Base-by-base conservation (phyloP, 2,329 filamentous ascomycete species). In the Chaetomiaceae sp. region DNA sequence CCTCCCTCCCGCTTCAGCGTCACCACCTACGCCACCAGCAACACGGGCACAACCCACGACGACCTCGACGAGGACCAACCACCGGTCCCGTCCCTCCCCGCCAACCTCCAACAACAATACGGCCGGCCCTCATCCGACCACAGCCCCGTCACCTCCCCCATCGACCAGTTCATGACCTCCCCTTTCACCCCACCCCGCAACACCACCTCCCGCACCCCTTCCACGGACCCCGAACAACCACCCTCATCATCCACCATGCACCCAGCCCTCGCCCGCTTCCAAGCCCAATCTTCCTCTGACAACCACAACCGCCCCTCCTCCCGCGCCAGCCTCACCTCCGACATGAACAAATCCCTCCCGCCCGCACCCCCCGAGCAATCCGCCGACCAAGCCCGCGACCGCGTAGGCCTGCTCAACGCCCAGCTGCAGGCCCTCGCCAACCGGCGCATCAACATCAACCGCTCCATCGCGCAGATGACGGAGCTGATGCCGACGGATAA, bases 391-490 rank as follows among this genome's bases (percentile, higher is more conserved):
- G 75, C 81, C 2, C 75, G 79, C 33, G 84, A 86, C 65, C 84
- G 85, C 25, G 81, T 92, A 15, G 78, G 82, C 9, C 76, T 79
- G 56, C 76, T 94, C 22, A 81, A 87, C 63, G 81, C 84, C 4
- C 80, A 82, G 62, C 79, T 88, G 27, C 76, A 83, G 38, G 78
- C 80, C 45, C 77, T 94, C 7, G 74, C 75, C 1, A 83, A 87
- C 64, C 82, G 88, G 40, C 82, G 85, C 51, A 75, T 79, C 56
- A 92, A 91, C 69, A 82, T 92, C 64, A 79, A 82, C 65, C 83
- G 78, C 22, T 83, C 86, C 57, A 88, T 94, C 66, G 75, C 80
- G 58, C 87, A 92, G 68, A 84, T 92, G 76, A 89, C 84, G 54
- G 83, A 89, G 67, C 77, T 91, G 54, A 87, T 91, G 76, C 87